A percentile compares a stretch with the other conserved stretches of the same genome.
phyloP scores from a whole-genome alignment of 345 rosid genomes.

The Moricandia moricandioides region DNA sequence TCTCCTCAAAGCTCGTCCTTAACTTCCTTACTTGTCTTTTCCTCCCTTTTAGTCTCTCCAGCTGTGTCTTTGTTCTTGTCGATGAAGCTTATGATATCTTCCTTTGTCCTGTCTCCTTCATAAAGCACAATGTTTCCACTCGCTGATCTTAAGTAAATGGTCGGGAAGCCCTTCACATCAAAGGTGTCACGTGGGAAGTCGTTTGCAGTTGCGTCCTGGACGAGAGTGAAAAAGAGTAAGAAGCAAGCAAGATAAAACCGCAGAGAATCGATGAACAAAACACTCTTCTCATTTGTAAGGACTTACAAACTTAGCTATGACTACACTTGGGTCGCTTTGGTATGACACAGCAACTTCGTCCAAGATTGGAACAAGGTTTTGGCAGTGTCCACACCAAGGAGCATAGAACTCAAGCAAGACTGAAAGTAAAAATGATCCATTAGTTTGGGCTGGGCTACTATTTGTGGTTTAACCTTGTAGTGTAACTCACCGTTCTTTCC shows the following conservation, averaged over 20 bases:
- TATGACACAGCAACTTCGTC: constrained; percentile 83
- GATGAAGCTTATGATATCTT: constrained; percentile 70
- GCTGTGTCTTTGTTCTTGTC: constrained; percentile 66
- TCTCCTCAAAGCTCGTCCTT: constrained; percentile 63
- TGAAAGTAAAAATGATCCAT: constrained; percentile 38
- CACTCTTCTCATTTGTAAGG: not conserved
- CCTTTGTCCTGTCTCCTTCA: constrained; percentile 80
- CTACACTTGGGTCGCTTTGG: constrained; percentile 54
- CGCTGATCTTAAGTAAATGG: constrained; percentile 69
- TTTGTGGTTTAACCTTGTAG: not conserved
- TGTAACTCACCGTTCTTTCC: constrained; percentile 70
- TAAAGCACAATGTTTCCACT: constrained; percentile 60
- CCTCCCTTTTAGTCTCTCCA: constrained; percentile 26
- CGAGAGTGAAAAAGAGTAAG: not conserved
- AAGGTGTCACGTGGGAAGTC: constrained; percentile 61
- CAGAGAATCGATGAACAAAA: not conserved
- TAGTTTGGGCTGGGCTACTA: not conserved
- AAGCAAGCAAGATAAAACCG: not conserved
- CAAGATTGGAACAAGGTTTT: constrained; percentile 83
- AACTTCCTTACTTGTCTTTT: constrained; percentile 9
- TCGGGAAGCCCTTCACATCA: constrained; percentile 84
- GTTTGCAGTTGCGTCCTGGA: constrained; percentile 87
- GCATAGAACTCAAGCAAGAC: constrained; percentile 94
- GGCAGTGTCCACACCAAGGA: constrained; percentile 99
- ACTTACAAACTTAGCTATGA: constrained; percentile 86